phyloP scores from a whole-genome alignment of 768 basidiomycete genomes.

The Termitomyces sp. region DNA sequence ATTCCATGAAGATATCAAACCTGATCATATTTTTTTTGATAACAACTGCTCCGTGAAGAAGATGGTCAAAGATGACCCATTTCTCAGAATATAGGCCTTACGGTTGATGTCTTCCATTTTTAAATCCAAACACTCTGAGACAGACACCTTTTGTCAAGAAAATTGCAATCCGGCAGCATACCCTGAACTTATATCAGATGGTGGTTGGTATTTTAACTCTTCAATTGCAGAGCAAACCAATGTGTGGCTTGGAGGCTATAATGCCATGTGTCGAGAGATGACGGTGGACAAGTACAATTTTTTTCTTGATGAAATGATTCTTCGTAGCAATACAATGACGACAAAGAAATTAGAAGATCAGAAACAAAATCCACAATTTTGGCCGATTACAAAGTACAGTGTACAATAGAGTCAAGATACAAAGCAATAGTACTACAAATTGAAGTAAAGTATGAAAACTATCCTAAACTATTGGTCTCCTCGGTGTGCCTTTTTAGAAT shows the following conservation, averaged over 20 bases:
- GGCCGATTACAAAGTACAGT: no score
- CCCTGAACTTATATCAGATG: conserved; percentile 27
- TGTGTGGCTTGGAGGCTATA: conserved; percentile 34
- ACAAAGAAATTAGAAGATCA: no score
- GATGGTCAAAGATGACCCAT: background rate
- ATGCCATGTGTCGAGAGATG: conserved; percentile 29
- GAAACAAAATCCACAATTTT: no score
- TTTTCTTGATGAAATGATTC: conserved; percentile 35
- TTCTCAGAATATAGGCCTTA: conserved; percentile 19
- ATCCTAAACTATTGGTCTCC: no score
- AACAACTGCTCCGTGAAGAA: conserved; percentile 20
- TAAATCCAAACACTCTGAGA: conserved; percentile 28
- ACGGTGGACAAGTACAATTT: conserved; percentile 23
- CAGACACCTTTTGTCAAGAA: conserved; percentile 19
- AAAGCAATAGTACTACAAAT: no score
- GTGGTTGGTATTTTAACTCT: conserved; percentile 37
- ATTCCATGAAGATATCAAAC: no score
- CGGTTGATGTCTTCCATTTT: conserved; percentile 36
- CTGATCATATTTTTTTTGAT: conserved; percentile 21
- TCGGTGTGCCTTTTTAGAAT: no score
- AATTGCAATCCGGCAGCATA: conserved; percentile 32
- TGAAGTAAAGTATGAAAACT: no score
- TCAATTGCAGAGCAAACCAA: conserved; percentile 39
- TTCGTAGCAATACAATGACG: no score
- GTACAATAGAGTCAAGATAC: no score